phyloP scores from a whole-genome alignment of 306 rosid genomes.

The Amphicarpaea edgeworthii region DNA sequence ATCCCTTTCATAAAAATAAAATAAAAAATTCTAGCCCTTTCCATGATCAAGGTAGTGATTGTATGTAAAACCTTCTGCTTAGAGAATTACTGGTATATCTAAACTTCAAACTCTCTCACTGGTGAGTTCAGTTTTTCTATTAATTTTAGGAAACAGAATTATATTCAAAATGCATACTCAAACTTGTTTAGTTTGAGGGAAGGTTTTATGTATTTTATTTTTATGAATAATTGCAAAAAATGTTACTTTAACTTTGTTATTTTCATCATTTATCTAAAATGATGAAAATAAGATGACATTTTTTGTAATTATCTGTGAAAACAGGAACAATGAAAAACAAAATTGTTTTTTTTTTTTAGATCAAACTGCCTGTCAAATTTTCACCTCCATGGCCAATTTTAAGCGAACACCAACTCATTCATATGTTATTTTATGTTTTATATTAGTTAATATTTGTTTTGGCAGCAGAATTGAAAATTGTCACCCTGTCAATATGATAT shows the following conservation, averaged over 20 bases:
- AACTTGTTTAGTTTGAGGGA: neutral
- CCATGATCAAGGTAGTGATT: neutral
- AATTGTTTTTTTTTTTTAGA: neutral
- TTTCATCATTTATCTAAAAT: neutral
- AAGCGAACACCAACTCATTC: neutral
- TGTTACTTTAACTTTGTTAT: neutral
- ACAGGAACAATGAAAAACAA: neutral
- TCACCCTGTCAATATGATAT: neutral
- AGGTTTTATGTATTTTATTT: neutral
- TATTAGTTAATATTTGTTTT: slow-evolving; percentile 7
- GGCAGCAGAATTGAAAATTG: neutral
- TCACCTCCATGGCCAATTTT: neutral
- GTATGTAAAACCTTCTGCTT: neutral
- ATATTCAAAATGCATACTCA: neutral
- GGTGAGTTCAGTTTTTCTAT: neutral
- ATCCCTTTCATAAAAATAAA: too few species aligned
- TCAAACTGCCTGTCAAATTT: neutral
- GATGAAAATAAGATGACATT: neutral
- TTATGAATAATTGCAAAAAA: neutral
- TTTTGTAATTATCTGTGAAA: neutral
- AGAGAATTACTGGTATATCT: neutral
- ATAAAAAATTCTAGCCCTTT: neutral
- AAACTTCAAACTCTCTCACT: neutral
- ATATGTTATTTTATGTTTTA: neutral
- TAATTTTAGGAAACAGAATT: neutral